Base-by-base conservation (phyloP, 371 early-diverging fungal genomes). In the Haplosporangium sp. region DNA sequence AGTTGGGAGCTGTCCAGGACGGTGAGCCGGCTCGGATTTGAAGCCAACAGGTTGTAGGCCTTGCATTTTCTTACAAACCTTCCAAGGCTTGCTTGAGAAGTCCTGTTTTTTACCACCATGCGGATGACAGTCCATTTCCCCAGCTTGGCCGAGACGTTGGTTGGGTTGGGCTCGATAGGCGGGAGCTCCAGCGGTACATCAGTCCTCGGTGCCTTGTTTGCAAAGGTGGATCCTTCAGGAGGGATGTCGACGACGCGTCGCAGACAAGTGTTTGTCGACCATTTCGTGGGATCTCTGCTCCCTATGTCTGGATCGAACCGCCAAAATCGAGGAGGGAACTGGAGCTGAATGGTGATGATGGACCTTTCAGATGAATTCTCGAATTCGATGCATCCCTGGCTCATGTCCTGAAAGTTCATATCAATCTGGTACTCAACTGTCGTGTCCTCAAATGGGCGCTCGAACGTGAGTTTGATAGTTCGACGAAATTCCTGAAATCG, bases 381-480 rank as follows among this genome's bases (percentile, higher is more conserved):
- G 40, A 64, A 21, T 16, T 65, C 62, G 45, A 79, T 67, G 12
- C 62, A 79, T 37, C 73, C 73, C 38, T 65, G 55, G 16, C 62
- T 62, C 66, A 79, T 64, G 56, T 72, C 69, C 11, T 79, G 73
- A 38, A 79, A 64, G 41, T 66, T 73, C 65, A 68, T 64, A 20
- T 79, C 80, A 16, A 79, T 51, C 1, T 65, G 59, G 60, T 79
- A 73, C 47, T 79, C 69, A 36, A 79, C 64, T 0, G 42, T 55
- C 16, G 51, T 54, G 21, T 68, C 69, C 36, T 18, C 11, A 46
- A 73, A 79, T 1, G 16, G n/a, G 5, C 73, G 55, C 36, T 59
- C 56, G 47, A 79, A 79, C 14, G 20, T 52, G 43, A 79, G 64
- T 10, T 64, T 68, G 55, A 79, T 58, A 40, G 50, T 42, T 6